phyloP scores from a whole-genome alignment of 2,329 filamentous ascomycete species.

The Aspergillus ochraceoroseus region DNA sequence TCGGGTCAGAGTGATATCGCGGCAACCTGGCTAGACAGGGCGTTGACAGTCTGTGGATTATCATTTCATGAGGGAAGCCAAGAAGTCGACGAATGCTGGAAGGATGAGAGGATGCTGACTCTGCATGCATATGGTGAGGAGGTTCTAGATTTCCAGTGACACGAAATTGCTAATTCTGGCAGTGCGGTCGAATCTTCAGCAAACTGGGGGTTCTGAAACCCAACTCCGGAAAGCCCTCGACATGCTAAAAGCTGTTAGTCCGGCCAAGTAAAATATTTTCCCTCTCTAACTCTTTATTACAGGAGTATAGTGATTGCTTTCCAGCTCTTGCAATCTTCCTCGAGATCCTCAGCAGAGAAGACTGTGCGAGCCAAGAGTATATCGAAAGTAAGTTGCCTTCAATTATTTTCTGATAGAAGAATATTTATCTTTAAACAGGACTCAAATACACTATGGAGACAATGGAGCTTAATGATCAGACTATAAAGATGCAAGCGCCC shows the following conservation, averaged over 20 bases:
- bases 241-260: slow-evolving; percentile 49
- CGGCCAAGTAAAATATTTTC: not conserved
- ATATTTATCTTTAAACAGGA: slow-evolving; percentile 36
- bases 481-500: slow-evolving; percentile 57
- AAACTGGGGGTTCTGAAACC: slow-evolving; percentile 45
- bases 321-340: slow-evolving; percentile 64
- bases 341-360: slow-evolving; percentile 53
- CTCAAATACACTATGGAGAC: slow-evolving; percentile 59
- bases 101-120: slow-evolving; percentile 62
- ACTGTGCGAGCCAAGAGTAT: slow-evolving; percentile 39
- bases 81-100: slow-evolving; percentile 53
- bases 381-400: slow-evolving; percentile 34
- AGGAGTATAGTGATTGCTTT: slow-evolving; percentile 59
- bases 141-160: too few relatives aligned
- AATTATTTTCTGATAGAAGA: not conserved
- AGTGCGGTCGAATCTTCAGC: slow-evolving; percentile 28
- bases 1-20: slow-evolving; percentile 54
- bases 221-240: slow-evolving; percentile 56
- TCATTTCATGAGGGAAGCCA: slow-evolving; percentile 48
- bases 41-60: slow-evolving; percentile 54
- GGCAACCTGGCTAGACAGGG: slow-evolving; percentile 67
- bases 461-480: slow-evolving; percentile 57
- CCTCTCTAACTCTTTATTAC: slow-evolving; percentile 13
- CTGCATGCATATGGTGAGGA: slow-evolving; percentile 58
- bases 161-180: slow-evolving; percentile 7